Evolutionary conservation across 495 filamentous ascomycete genomes (phyloP).

Genomic region (Zalerion maritima): DNA sequence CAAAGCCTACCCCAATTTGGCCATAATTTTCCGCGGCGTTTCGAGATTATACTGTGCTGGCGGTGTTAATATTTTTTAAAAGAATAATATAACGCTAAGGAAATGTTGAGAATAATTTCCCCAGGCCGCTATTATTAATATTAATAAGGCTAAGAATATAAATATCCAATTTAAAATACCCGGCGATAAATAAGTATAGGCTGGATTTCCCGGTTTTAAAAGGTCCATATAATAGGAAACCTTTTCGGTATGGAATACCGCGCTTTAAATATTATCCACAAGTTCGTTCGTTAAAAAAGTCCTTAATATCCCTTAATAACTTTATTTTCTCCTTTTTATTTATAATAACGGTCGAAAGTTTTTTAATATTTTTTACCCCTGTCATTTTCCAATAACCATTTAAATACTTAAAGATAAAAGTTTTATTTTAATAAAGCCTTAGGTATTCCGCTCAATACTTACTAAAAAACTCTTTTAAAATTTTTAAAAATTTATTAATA

Average conservation of each 20-base stretch:
- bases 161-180: slow-evolving; percentile 27
- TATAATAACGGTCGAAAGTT: background rate
- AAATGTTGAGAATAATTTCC: slow-evolving; percentile 9
- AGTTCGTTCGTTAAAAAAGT: slow-evolving; percentile 1
- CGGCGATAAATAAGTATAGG: slow-evolving; percentile 32
- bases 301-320: slow-evolving; percentile 6
- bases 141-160: slow-evolving; percentile 31
- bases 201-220: slow-evolving; percentile 39
- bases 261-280: slow-evolving; percentile 18
- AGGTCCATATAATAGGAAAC: slow-evolving; percentile 33
- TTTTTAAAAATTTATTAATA: too few species aligned
- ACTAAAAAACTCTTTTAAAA: too few species aligned
- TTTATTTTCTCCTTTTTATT: slow-evolving; percentile 6
- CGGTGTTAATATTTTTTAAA: slow-evolving; percentile 34
- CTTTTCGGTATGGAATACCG: slow-evolving; percentile 35
- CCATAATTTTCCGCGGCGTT: too few species aligned
- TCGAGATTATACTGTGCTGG: too few species aligned
- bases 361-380: too few species aligned
- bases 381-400: too few species aligned
- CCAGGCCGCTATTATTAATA: slow-evolving; percentile 6
- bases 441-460: too few species aligned
- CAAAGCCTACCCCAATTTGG: too few species aligned
- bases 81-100: slow-evolving; percentile 32
- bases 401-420: too few species aligned
- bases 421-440: too few species aligned